Base-by-base conservation (phyloP, 345 rosid genomes). In the Brassica nigra region DNA sequence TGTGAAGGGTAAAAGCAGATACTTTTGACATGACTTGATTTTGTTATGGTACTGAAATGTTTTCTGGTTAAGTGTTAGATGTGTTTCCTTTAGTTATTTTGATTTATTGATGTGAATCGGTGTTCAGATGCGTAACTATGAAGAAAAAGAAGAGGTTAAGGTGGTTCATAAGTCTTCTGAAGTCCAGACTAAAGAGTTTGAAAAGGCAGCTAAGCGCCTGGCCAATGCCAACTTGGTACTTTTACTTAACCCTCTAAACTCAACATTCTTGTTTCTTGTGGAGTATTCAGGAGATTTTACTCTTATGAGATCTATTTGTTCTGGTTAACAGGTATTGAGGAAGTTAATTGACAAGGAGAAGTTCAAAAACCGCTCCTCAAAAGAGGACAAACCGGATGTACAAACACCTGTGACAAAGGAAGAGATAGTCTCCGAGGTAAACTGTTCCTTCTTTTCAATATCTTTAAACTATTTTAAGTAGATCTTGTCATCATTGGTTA, bases 181-280 rank as follows among this genome's bases (percentile, higher is more conserved):
- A 78, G 86, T 85, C 83, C 85, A 64, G 80, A 77, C 82, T 11
- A 91, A 86, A 68, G 95, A 90, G 76, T 89, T 88, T 80, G 92
- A 93, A 80, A 84, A 82, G 75, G 98, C 99, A 8, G 97, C 98
- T 12, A 91, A 85, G 72, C 93, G 94, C 59, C 71, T 95, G 3
- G 88, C 81, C 8, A 88, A 84, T 83, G 80, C 92, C 52, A 84
- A 31, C 33, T 85, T 95, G 92, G 99, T 95, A 71, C 8, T 34
- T 15, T 74, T 63, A 9, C 5, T 18, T 33, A 2, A 11, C n/a
- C 6, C 6, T 10, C 29, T 28, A 11, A 14, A 34, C n/a, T 30
- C 16, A 23, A 2, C 63, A 11, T 71, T 66, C 70, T 66, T 70
- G 58, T 54, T n/a, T 59, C 74, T 47, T 59, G 73, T 44, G 54